Evolutionary conservation across 1,139 yeast species (phyloP), one percentile per base, ranked within the genome.

Genomic region (Pichia sp.): DNA sequence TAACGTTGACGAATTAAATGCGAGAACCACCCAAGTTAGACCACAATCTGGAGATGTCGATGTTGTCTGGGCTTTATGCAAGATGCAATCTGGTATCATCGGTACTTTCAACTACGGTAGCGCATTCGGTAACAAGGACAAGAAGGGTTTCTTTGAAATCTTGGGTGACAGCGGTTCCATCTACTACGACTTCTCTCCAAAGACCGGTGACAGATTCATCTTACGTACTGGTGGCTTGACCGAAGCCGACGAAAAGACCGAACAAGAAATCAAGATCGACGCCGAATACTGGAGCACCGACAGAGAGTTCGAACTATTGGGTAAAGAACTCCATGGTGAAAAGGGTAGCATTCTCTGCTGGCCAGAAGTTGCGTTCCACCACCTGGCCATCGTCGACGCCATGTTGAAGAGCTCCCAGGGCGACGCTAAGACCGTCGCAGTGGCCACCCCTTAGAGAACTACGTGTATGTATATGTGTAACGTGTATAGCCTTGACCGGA

Each of bases 41-140:
- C 72, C 81, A 59, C 78, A 76, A 58, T 81, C 93, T 53, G 96
- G 96, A 41, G 76, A 84, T 49, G 91, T 83, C 53, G 98, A 91
- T 67, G 74, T 84, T 36, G 75, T 87, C 52, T 87, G 83, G 60
- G 79, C 96, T 7, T 78, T 90, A 22, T 62, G 86, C 65, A 73
- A 76, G 59, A 66, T 71, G 45, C 63, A 65, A 36, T 69, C 75
- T 37, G 88, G 88, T 40, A 80, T 73, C 20, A 83, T 89, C 63
- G 98, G 98, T 57, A 82, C 93, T 30, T 90, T 88, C 71, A 85
- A 91, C 24, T 90, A 90, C 62, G 95, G 96, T 40, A 85, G 95
- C 34, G 83, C 91, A n/a, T 85, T 89, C 61, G 96, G 96, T 45
- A 87, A 93, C 44, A 77, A 88, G 49, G 85, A 83, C 44, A 86